phyloP scores from a whole-genome alignment of 441 rosid genomes.

The Adansonia madagascariensis region DNA sequence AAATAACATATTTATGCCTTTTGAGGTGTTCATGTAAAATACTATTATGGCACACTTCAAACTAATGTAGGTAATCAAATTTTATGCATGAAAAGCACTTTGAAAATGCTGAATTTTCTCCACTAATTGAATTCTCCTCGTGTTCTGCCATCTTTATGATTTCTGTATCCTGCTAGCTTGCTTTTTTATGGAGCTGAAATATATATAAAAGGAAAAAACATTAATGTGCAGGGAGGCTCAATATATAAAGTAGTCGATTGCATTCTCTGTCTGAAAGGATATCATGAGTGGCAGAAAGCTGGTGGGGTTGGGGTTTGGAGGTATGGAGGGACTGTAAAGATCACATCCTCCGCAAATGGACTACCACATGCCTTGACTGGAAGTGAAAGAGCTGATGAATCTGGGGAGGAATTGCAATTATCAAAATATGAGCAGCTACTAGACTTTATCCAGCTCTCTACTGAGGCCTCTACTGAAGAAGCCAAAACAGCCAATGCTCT shows the following conservation, averaged over 20 bases:
- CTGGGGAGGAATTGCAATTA: conserved; percentile 78
- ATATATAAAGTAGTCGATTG: conserved; percentile 93
- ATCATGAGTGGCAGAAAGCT: conserved; percentile 88
- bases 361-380: conserved; percentile 57
- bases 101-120: not conserved
- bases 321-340: conserved; percentile 95
- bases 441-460: conserved; percentile 86
- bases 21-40: too few species aligned
- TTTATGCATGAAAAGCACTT: not conserved
- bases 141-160: conserved; percentile 55
- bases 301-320: conserved; percentile 97
- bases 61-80: too few species aligned
- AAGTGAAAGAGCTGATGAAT: conserved; percentile 82
- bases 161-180: not conserved
- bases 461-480: conserved; percentile 74
- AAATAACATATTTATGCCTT: too few species aligned
- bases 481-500: conserved; percentile 68
- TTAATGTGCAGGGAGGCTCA: conserved; percentile 71
- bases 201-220: conserved; percentile 55
- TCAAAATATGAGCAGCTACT: conserved; percentile 83
- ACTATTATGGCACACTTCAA: too few species aligned
- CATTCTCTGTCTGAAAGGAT: conserved; percentile 95
- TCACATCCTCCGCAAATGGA: conserved; percentile 69
- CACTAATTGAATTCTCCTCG: conserved; percentile 52
- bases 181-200: conserved; percentile 5